A percentile compares a stretch with the other conserved stretches of the same genome.
These are phyloP conservation scores for Xylaria castorea DNA, from an alignment of 495 filamentous ascomycete species.

Conservation along the genomic window DNA sequence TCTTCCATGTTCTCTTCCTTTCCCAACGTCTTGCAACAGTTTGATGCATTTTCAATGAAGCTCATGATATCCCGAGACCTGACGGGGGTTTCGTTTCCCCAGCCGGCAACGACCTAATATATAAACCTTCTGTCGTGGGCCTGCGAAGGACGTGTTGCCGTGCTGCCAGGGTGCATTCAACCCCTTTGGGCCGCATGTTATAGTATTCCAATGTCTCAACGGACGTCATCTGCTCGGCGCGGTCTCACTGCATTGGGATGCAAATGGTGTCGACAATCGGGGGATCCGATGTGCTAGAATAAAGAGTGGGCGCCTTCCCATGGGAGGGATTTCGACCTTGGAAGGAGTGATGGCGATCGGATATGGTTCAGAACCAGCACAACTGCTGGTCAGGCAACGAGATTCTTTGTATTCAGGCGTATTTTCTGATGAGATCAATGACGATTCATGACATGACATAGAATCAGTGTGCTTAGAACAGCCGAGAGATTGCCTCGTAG, in stretches of 20 bases:
- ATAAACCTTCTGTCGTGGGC: conserved; percentile 46
- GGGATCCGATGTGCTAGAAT: conserved; percentile 35
- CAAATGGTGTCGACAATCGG: conserved; percentile 37
- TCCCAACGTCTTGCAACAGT: conserved; percentile 34
- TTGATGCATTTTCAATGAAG: conserved; percentile 44
- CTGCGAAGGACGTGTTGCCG: conserved; percentile 31
- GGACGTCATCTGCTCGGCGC: conserved; percentile 35
- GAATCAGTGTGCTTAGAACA: not conserved
- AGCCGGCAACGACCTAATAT: conserved; percentile 56
- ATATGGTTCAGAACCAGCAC: conserved; percentile 34
- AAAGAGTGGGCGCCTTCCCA: conserved; percentile 34
- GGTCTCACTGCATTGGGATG: conserved; percentile 34
- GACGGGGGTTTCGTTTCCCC: conserved; percentile 47
- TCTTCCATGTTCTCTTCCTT: conserved; percentile 23
- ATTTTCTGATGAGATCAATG: conserved; percentile 44
- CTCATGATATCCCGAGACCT: conserved; percentile 42
- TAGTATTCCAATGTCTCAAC: conserved; percentile 32
- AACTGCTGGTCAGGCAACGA: conserved; percentile 36
- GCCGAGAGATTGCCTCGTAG: not conserved
- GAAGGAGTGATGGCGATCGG: conserved; percentile 30
- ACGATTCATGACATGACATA: conserved; percentile 37
- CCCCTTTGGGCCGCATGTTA: conserved; percentile 29
- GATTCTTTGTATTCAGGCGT: conserved; percentile 42
- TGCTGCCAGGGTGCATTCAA: conserved; percentile 6
- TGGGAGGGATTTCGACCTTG: conserved; percentile 29